Evolutionary conservation across 2,329 filamentous ascomycete genomes (phyloP), one percentile per base, ranked within the genome.

Genomic region (Paraphaeosphaeria sporulosa): DNA sequence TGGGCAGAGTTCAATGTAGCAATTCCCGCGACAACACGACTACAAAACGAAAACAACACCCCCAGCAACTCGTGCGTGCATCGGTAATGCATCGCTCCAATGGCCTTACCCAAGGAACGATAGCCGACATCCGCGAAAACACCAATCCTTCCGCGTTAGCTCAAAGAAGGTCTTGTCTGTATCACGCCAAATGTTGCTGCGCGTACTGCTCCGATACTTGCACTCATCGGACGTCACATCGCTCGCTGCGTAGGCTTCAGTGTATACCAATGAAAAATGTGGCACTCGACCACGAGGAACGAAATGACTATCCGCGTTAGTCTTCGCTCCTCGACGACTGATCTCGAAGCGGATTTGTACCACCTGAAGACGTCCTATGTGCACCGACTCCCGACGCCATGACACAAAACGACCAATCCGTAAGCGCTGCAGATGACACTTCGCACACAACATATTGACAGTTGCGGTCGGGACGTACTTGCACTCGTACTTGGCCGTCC

Each of bases 401-500:
- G 38, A n/a, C 36, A 21, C 38, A 43, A 12, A 32, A 32, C 34
- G n/a, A 36, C 47, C 5, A 36, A 50, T 19, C n/a, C 30, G 30
- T 32, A 50, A 30, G 9, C 47, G 27, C 47, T 34, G 17, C 47
- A 50, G 23, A 50, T 25, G 47, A 30, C n/a, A 13, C 27, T 32
- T 30, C 47, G 47, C 47, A 42, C 38, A 43, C 38, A 43, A 53
- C 50, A 53, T 36, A 53, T 43, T 53, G 50, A 53, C 50, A 53
- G 38, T 17, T 50, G 47, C 47, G 30, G 44, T 36, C 30, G 47
- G 46, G 27, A 30, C 46, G 15, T 48, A 48, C 13, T 17, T n/a
- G 46, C 21, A 32, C 13, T 17, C 8, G 46, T 51, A 51, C 19
- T 38, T 51, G 32, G 40, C 32, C 19, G 13, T 23, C 13, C 12